phyloP scores from a whole-genome alignment of 2,329 filamentous ascomycete species.

The Fusarium armeniacum region DNA sequence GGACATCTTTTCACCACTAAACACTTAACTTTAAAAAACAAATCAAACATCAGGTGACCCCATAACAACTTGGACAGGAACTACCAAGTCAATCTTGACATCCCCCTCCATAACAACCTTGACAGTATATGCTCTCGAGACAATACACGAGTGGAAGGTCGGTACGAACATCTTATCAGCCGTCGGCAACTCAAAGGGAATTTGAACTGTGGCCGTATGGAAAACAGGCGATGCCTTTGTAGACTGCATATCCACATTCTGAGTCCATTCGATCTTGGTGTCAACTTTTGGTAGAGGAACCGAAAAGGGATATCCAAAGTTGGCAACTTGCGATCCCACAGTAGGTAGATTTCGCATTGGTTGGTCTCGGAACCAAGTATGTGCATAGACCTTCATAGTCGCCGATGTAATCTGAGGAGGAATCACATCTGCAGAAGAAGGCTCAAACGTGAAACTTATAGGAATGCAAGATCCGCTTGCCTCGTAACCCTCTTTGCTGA shows the following conservation, averaged over 20 bases:
- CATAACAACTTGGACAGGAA: slow-evolving; percentile 41
- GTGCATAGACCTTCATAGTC: slow-evolving; percentile 28
- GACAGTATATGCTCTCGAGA: slow-evolving; percentile 34
- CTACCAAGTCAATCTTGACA: slow-evolving; percentile 37
- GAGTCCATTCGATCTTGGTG: slow-evolving; percentile 29
- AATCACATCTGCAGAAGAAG: slow-evolving; percentile 22
- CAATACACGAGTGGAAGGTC: slow-evolving; percentile 35
- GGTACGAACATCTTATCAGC: slow-evolving; percentile 41
- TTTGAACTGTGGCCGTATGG: slow-evolving; percentile 36
- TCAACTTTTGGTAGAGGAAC: slow-evolving; percentile 19
- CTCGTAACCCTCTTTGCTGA: slow-evolving; percentile 34
- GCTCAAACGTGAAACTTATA: slow-evolving; percentile 37
- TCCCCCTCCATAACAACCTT: slow-evolving; percentile 35
- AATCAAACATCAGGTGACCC: slow-evolving; percentile 21
- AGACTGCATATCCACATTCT: slow-evolving; percentile 32
- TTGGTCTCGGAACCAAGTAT: slow-evolving; percentile 45
- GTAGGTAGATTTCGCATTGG: slow-evolving; percentile 40
- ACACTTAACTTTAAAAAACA: slow-evolving; percentile 2
- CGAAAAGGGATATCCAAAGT: slow-evolving; percentile 36
- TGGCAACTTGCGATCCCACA: slow-evolving; percentile 21
- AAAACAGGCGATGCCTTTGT: slow-evolving; percentile 33
- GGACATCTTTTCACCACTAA: slow-evolving; percentile 40
- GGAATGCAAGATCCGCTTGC: slow-evolving; percentile 32
- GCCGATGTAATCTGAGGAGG: slow-evolving; percentile 36
- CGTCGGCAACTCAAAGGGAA: slow-evolving; percentile 29